Base-by-base conservation (phyloP, 208 protist genomes). In the Leishmania tropica region DNA sequence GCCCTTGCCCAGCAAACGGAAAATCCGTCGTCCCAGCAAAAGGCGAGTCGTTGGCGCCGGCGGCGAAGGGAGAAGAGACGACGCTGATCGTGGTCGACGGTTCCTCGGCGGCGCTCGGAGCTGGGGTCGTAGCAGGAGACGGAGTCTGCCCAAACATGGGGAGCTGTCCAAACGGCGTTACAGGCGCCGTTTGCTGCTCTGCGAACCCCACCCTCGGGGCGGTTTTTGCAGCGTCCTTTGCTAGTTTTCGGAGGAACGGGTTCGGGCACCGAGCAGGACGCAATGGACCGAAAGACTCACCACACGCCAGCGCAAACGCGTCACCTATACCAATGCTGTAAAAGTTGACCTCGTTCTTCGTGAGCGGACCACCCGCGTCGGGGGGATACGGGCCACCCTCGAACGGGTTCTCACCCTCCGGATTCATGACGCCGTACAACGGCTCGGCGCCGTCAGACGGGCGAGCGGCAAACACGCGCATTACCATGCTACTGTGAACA, bases 401-500 rank as follows among this genome's bases (percentile, higher is more conserved):
- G 78, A 95, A 96, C 13, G 89, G 90, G 74, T 93, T 94, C 53
- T 89, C 83, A 8, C 88, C 91, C 54, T 93, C 78, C 10, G 87
- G 85, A 67, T 65, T 83, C 31, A 93, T 56, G 42, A 78, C 65
- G 28, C 88, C 88, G 75, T 95, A 95, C 68, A 91, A 81, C 4
- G 84, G 82, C 77, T 90, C 87, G 17, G 78, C 81, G 53, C 85
- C 75, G 47, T 85, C 88, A 13, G 87, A 85, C 21, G 89, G 87
- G 35, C 76, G 87, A 15, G 90, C 93, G 6, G 95, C 95, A 81
- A 94, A 96, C 31, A 98, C 93, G 42, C 92, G 94, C 88, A 97
- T 90, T 51, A 98, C 86, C 95, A 97, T 97, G 19, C 89, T 96
- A 78, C 95, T 98, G 86, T 96, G 95, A 73, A 97, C 83, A 87